Evolutionary conservation across 495 filamentous ascomycete species (phyloP).

Genomic region (Aeminium ludgeri): DNA sequence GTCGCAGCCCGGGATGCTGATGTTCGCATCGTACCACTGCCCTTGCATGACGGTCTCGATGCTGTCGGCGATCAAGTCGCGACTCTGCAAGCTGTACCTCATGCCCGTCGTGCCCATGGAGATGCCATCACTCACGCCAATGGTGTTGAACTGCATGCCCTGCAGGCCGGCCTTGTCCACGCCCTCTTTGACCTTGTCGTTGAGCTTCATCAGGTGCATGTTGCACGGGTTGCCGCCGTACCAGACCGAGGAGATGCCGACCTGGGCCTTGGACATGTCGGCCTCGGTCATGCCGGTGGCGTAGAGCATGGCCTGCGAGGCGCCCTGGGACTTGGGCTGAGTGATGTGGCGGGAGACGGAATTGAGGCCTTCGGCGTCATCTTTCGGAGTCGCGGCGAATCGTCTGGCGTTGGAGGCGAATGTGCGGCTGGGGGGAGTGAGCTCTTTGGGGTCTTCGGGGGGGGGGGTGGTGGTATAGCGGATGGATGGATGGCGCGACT

Average conservation of each 20-base stretch:
- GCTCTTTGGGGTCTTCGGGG: not conserved
- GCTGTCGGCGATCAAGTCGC: constrained; percentile 91
- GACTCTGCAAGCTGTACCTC: constrained; percentile 84
- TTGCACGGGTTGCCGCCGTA: constrained; percentile 96
- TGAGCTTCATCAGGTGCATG: constrained; percentile 91
- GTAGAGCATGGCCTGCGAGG: constrained; percentile 97
- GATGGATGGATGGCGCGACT: no score
- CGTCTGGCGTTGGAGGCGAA: constrained; percentile 6
- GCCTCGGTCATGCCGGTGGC: constrained; percentile 68
- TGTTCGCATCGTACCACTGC: constrained; percentile 98
- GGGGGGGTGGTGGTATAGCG: no score
- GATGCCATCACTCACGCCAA: constrained; percentile 79
- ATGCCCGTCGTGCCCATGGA: constrained; percentile 75
- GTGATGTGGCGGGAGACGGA: constrained; percentile 70
- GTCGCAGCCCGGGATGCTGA: constrained; percentile 96
- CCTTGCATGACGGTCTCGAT: constrained; percentile 98
- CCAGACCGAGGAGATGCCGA: constrained; percentile 88
- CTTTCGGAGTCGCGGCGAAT: constrained; percentile 7
- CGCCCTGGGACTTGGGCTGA: constrained; percentile 91
- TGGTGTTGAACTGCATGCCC: constrained; percentile 81
- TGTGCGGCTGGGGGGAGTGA: constrained; percentile 8
- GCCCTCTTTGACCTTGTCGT: constrained; percentile 63
- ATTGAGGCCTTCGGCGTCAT: constrained; percentile 39
- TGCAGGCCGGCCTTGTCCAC: constrained; percentile 50
- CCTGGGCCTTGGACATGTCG: constrained; percentile 87